phyloP scores from a whole-genome alignment of 805 yeast genomes.

The Yamadazyma insecticola region DNA sequence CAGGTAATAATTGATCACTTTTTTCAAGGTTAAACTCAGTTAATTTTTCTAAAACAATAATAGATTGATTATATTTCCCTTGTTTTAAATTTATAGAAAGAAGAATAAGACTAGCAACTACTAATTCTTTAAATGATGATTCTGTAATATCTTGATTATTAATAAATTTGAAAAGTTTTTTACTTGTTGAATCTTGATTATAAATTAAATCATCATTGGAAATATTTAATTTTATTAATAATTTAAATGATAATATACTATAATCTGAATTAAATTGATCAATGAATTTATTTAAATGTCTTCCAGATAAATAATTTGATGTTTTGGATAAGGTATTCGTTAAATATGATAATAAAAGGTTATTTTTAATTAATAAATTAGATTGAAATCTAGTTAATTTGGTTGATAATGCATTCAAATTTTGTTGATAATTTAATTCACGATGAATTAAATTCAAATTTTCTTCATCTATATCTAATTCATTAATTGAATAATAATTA shows the following conservation, averaged over 20 bases:
- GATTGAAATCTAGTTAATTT: slow-evolving; percentile 35
- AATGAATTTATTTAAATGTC: slow-evolving; percentile 13
- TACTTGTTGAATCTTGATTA: slow-evolving; percentile 13
- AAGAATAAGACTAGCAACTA: slow-evolving; percentile 25
- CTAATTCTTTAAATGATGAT: slow-evolving; percentile 11
- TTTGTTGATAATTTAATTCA: slow-evolving; percentile 29
- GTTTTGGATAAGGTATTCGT: slow-evolving; percentile 31
- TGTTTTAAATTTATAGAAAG: slow-evolving; percentile 19
- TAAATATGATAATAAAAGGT: slow-evolving; percentile 36
- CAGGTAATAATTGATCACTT: slow-evolving; percentile 36
- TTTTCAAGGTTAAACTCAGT: slow-evolving; percentile 9
- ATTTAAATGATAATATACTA: slow-evolving; percentile 24
- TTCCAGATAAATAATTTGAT: slow-evolving; percentile 18
- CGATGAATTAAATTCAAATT: slow-evolving; percentile 30
- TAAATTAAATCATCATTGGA: slow-evolving; percentile 20
- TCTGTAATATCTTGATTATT: slow-evolving; percentile 4
- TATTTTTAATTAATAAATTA: slow-evolving; percentile 38
- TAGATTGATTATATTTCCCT: slow-evolving; percentile 25
- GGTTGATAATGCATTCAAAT: slow-evolving; percentile 28
- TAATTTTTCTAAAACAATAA: slow-evolving; percentile 30
- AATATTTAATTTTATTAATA: slow-evolving; percentile 25
- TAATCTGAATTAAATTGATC: slow-evolving; percentile 28
- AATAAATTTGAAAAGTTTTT: slow-evolving; percentile 17
- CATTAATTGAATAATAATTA: slow-evolving; percentile 35
- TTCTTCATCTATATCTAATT: slow-evolving; percentile 2